Percentiles rank a stretch among this genome's conserved stretches.
Evolutionary conservation across 257 asterid species (phyloP).

Genomic region (Gentiana macrophylla): DNA sequence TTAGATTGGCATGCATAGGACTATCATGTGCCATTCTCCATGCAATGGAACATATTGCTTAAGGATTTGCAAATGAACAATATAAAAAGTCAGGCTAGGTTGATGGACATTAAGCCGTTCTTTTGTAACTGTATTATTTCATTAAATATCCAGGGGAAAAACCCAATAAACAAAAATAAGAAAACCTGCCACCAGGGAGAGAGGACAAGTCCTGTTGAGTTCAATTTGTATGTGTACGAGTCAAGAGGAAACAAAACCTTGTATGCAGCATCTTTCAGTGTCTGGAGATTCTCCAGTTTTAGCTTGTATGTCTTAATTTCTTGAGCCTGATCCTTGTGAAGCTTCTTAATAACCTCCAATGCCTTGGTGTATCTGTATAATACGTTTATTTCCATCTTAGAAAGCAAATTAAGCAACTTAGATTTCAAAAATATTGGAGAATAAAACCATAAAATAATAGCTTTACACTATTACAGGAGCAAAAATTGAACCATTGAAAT

Average conservation of each 20-base stretch:
- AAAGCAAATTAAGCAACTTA: background rate
- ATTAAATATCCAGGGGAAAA: background rate
- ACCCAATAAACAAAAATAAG: background rate
- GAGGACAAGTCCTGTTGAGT: no score
- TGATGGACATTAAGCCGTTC: background rate
- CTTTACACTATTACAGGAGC: background rate
- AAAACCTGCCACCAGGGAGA: no score
- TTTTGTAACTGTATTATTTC: no score
- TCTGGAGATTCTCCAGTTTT: conserved; percentile 88
- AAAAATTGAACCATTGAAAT: background rate
- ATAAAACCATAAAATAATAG: background rate
- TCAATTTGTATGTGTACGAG: no score
- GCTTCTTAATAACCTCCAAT: conserved; percentile 90
- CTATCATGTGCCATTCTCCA: conserved; percentile 1
- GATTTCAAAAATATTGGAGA: background rate
- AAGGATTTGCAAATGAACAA: background rate
- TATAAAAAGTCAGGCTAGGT: background rate
- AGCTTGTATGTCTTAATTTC: conserved; percentile 84
- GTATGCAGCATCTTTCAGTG: conserved; percentile 83
- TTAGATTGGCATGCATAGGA: background rate
- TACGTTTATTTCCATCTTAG: conserved; percentile 8
- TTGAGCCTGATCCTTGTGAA: conserved; percentile 94
- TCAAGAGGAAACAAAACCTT: conserved; percentile 37
- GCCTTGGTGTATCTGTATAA: conserved; percentile 87
- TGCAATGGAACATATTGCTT: background rate